Conservation (phyloP, 2,329 filamentous ascomycete genomes). For the Trichoderma lentiforme region DNA sequence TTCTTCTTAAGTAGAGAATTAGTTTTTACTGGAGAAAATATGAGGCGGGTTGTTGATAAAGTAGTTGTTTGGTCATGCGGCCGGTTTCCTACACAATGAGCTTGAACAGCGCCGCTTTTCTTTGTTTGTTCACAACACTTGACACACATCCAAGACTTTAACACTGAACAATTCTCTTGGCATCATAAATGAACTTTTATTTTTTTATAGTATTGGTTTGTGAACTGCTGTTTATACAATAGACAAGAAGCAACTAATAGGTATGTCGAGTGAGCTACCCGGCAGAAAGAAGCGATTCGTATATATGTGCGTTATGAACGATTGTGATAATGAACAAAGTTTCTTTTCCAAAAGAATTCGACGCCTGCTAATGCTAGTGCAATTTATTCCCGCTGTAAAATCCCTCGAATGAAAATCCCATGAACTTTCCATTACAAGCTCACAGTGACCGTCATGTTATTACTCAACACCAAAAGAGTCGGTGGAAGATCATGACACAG, state of each 20-base stretch:
- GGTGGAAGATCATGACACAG: conserved; percentile 75
- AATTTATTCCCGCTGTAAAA: not conserved
- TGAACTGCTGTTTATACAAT: not conserved
- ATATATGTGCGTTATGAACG: not conserved
- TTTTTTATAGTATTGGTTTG: not conserved
- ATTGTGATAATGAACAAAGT: not conserved
- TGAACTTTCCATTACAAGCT: conserved; percentile 48
- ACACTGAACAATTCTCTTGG: not conserved
- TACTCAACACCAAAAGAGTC: conserved; percentile 75
- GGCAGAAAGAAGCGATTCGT: not conserved
- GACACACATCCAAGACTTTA: not conserved
- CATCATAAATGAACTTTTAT: not conserved
- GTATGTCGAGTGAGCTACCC: not conserved
- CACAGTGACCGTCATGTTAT: conserved; percentile 85
- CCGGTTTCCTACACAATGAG: not conserved
- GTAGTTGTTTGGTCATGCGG: not conserved
- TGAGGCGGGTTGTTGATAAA: not conserved
- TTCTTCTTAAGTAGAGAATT: not conserved
- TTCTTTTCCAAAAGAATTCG: not conserved
- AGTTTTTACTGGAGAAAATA: not conserved
- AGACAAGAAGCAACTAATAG: not conserved
- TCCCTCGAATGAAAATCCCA: not conserved
- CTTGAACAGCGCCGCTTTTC: not conserved
- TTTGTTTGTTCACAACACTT: not conserved
- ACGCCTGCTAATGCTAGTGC: not conserved